Base-by-base conservation (phyloP, 75 land plant genomes). In the Pinus albicaulis region DNA sequence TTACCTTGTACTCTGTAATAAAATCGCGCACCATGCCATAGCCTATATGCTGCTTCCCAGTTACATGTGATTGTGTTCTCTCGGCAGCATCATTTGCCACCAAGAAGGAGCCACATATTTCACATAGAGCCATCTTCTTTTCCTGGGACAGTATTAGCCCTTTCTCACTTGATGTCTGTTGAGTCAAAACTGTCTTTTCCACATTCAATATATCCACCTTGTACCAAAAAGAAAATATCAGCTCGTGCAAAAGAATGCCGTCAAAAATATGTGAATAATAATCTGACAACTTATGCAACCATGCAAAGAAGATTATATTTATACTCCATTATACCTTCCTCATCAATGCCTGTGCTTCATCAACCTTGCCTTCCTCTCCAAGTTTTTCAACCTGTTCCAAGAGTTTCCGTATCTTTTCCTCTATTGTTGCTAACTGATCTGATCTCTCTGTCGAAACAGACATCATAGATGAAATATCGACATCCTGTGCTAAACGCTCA, bases 271-370 rank as follows among this genome's bases (percentile, higher is more conserved):
- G 23, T 68, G 4, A 11, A 68, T 3, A 10, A 41, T 19, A 6
- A 19, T 68, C 10, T 41, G 66, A 80, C 17, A 22, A 26, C 52
- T 17, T 74, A 74, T 20, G 55, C 28, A 28, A 64, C 8, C 76
- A 19, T 38, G 4, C 20, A 74, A 7, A 19, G 7, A 77, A 76
- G 61, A 24, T 34, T 3, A 13, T 0, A 17, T 11, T 11, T 74
- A 26, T 55, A 65, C 38, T 76, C 16, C 24, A 76, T 48, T 28
- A 55, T 59, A 95, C 98, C 94, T 91, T 93, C 73, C 93, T 89
- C 98, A 95, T 95, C 4, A 95, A 87, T 69, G 98, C 98, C 53
- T 95, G 93, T 55, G 98, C 98, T 73, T 95, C 96, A 86, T 93
- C 98, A 57, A 95, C 93, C 73, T 93, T 95, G 7, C 98, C 96